Percentiles rank a stretch among this genome's conserved stretches.
These are phyloP conservation scores for Ophiostoma angusticollis DNA, from an alignment of 2,329 filamentous ascomycete genomes.

Conservation along the genomic window DNA sequence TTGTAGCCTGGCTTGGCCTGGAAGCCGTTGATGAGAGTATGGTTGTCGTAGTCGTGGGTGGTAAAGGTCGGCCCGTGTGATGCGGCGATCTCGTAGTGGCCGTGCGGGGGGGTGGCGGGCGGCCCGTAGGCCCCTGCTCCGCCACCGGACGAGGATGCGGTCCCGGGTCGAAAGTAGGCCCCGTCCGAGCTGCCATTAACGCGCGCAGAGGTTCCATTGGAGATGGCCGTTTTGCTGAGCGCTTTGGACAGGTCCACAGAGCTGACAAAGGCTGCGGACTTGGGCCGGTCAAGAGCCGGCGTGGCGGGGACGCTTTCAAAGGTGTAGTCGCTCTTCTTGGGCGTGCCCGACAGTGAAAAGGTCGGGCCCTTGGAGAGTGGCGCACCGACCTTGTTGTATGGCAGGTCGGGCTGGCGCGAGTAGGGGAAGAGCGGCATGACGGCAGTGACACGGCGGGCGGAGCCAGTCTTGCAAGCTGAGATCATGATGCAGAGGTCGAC, in stretches of 20 bases:
- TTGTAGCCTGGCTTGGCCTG: slow-evolving; percentile 87
- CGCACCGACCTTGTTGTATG: slow-evolving; percentile 90
- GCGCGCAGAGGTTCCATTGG: slow-evolving; percentile 27
- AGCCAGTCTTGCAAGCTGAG: slow-evolving; percentile 79
- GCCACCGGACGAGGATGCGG: slow-evolving; percentile 15
- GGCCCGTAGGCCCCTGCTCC: slow-evolving; percentile 21
- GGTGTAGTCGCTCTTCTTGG: slow-evolving; percentile 52
- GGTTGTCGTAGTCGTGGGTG: slow-evolving; percentile 53
- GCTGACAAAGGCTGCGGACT: slow-evolving; percentile 52
- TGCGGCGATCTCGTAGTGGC: slow-evolving; percentile 27
- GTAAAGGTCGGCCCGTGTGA: slow-evolving; percentile 38
- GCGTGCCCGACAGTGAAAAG: slow-evolving; percentile 27
- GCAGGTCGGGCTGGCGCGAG: slow-evolving; percentile 87
- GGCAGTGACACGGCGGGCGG: slow-evolving; percentile 82
- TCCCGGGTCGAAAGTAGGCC: slow-evolving; percentile 2
- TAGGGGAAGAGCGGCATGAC: slow-evolving; percentile 95
- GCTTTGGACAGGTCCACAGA: slow-evolving; percentile 63
- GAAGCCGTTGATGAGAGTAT: slow-evolving; percentile 41
- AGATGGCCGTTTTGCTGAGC: slow-evolving; percentile 53
- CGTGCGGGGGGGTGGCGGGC: slow-evolving; percentile 20
- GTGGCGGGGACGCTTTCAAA: slow-evolving; percentile 89
- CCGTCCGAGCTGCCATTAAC: slow-evolving; percentile 19
- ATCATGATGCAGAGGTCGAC: slow-evolving; percentile 97
- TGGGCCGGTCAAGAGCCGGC: slow-evolving; percentile 58
- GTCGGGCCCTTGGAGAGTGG: slow-evolving; percentile 56